These are phyloP conservation scores for Acorus gramineus DNA, from an alignment of 106 monocot genomes.

Conservation along the genomic window DNA sequence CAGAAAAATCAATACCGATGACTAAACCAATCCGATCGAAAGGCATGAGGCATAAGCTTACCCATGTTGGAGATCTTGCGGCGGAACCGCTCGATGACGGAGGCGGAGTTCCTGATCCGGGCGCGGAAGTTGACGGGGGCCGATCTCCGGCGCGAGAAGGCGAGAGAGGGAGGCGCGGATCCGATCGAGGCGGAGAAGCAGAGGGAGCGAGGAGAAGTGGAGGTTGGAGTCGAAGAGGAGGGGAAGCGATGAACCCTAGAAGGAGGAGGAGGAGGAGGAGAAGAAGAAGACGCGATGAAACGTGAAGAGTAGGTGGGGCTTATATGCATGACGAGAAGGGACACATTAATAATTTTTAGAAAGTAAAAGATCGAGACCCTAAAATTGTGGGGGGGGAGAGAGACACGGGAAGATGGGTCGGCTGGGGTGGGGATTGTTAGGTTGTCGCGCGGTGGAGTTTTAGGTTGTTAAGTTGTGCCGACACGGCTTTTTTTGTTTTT, in stretches of 20 bases:
- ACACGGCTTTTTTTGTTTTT: no score
- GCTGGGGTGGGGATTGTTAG: no score
- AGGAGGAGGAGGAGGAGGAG: constrained; percentile 5
- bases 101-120: constrained; percentile 20
- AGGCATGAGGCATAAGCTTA: not conserved
- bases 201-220: no score
- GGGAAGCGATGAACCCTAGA: not conserved
- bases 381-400: no score
- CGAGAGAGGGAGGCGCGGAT: not conserved
- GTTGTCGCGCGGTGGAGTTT: no score
- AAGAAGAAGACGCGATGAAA: no score
- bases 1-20: not conserved
- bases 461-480: no score
- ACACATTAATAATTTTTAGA: no score
- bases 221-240: not conserved
- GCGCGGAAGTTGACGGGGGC: constrained; percentile 15
- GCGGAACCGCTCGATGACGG: constrained; percentile 31
- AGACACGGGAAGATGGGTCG: no score
- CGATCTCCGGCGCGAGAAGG: constrained; percentile 8
- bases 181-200: not conserved
- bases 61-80: constrained; percentile 35
- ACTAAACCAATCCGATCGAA: not conserved
- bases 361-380: no score
- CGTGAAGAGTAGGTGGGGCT: no score
- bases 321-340: no score